Evolutionary conservation across 768 basidiomycete species (phyloP).

Genomic region (Antrodiella citrinella): DNA sequence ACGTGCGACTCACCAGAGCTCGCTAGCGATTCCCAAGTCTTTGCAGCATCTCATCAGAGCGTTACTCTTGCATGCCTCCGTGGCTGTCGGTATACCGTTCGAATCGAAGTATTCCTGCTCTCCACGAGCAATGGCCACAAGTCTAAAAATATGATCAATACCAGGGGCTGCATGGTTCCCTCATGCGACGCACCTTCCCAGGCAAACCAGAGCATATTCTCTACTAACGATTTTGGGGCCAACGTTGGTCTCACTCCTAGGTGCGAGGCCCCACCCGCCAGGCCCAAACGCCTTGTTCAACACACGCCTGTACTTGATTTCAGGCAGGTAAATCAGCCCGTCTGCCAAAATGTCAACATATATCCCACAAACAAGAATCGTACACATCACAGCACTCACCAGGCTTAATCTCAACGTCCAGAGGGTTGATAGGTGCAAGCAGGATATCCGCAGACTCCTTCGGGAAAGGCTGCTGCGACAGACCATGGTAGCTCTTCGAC

Average conservation of each 20-base stretch:
- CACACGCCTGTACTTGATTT: conserved; percentile 92
- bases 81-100: conserved; percentile 83
- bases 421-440: conserved; percentile 62
- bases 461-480: conserved; percentile 70
- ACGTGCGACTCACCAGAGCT: conserved; percentile 88
- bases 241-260: conserved; percentile 86
- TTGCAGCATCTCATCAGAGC: conserved; percentile 98
- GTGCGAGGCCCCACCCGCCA: conserved; percentile 95
- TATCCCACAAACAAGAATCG: background rate
- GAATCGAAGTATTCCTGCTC: conserved; percentile 97
- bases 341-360: conserved; percentile 36
- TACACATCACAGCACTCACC: conserved; percentile 34
- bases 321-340: conserved; percentile 89
- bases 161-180: background rate
- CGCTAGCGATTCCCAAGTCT: conserved; percentile 91
- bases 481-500: conserved; percentile 80
- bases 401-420: conserved; percentile 91
- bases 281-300: conserved; percentile 93
- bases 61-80: conserved; percentile 93
- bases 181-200: conserved; percentile 62
- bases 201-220: conserved; percentile 91
- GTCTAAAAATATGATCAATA: conserved; percentile 31
- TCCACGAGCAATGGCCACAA: conserved; percentile 86
- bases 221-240: conserved; percentile 81
- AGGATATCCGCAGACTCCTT: conserved; percentile 67